A percentile compares a stretch with the other conserved stretches of the same genome.
Conservation (phyloP, 2,329 filamentous ascomycete genomes). For the Arachnomyces sp. region DNA sequence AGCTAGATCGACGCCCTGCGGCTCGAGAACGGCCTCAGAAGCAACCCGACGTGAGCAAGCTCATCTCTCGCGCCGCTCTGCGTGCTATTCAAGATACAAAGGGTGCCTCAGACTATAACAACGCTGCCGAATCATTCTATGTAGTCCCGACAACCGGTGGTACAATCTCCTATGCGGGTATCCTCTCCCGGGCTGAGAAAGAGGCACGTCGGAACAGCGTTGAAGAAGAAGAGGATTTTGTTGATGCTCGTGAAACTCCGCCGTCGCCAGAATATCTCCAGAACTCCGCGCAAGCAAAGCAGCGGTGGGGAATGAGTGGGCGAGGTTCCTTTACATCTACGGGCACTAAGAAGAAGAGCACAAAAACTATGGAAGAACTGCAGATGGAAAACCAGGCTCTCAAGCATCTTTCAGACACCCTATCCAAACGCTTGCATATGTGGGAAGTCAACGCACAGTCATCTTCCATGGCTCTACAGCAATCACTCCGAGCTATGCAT, state of each 20-base stretch:
- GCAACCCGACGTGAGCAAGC: constrained; percentile 70
- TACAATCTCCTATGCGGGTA: constrained; percentile 87
- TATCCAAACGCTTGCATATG: constrained; percentile 79
- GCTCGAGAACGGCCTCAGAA: constrained; percentile 32
- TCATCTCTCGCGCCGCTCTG: constrained; percentile 80
- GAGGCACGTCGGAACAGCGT: constrained; percentile 38
- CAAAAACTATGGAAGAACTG: constrained; percentile 77
- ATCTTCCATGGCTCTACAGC: constrained; percentile 75
- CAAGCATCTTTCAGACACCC: constrained; percentile 75
- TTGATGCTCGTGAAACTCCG: constrained; percentile 70
- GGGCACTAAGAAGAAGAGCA: constrained; percentile 30
- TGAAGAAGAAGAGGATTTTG: constrained; percentile 75
- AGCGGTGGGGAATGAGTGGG: constrained; percentile 24
- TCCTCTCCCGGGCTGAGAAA: constrained; percentile 53
- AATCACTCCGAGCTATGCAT: constrained; percentile 58
- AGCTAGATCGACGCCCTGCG: constrained; percentile 32
- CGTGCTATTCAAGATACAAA: constrained; percentile 64
- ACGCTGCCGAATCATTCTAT: constrained; percentile 70
- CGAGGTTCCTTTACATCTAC: constrained; percentile 14
- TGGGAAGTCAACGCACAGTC: constrained; percentile 91
- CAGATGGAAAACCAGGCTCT: constrained; percentile 80
- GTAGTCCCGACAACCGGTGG: constrained; percentile 88
- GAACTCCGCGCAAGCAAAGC: constrained; percentile 22
- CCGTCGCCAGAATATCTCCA: constrained; percentile 41
- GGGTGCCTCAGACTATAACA: constrained; percentile 52